Evolutionary conservation across 2,329 filamentous ascomycete genomes (phyloP).

Genomic region (Didymella segeticola): DNA sequence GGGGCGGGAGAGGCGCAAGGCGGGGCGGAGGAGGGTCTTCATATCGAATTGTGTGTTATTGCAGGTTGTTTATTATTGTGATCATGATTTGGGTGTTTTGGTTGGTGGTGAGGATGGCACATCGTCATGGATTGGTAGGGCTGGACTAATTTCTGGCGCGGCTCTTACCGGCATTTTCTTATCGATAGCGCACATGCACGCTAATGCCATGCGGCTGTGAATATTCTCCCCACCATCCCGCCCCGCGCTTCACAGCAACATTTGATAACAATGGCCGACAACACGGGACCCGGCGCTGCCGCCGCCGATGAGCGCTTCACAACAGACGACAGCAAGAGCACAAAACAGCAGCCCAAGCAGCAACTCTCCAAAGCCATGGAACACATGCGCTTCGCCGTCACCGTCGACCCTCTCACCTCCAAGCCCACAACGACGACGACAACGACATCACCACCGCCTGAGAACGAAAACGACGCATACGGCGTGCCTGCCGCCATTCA

Average conservation of each 20-base stretch:
- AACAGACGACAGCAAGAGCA: constrained; percentile 41
- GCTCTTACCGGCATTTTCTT: no score
- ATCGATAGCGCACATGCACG: no score
- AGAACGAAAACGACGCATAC: constrained; percentile 52
- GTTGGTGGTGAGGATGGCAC: not conserved
- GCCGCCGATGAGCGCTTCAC: constrained; percentile 32
- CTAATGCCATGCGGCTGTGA: constrained; percentile 1
- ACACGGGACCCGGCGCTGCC: constrained; percentile 11
- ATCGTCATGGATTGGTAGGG: not conserved
- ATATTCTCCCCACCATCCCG: constrained; percentile 11
- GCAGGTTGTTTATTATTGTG: not conserved
- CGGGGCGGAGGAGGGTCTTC: constrained; percentile 47
- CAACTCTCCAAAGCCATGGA: constrained; percentile 61
- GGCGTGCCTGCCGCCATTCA: constrained; percentile 57
- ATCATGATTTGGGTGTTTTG: constrained; percentile 18
- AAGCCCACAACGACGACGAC: constrained; percentile 21
- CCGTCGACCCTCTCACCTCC: constrained; percentile 26
- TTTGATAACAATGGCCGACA: constrained; percentile 24
- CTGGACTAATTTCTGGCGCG: no score
- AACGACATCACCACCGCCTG: not conserved
- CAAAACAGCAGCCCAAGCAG: constrained; percentile 47
- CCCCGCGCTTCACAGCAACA: constrained; percentile 5
- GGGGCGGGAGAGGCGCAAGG: constrained; percentile 30
- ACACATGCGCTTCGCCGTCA: constrained; percentile 59
- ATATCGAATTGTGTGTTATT: constrained; percentile 24